These are phyloP conservation scores for Crithidia brevicula DNA, from an alignment of 208 protist genomes.

Conservation along the genomic window DNA sequence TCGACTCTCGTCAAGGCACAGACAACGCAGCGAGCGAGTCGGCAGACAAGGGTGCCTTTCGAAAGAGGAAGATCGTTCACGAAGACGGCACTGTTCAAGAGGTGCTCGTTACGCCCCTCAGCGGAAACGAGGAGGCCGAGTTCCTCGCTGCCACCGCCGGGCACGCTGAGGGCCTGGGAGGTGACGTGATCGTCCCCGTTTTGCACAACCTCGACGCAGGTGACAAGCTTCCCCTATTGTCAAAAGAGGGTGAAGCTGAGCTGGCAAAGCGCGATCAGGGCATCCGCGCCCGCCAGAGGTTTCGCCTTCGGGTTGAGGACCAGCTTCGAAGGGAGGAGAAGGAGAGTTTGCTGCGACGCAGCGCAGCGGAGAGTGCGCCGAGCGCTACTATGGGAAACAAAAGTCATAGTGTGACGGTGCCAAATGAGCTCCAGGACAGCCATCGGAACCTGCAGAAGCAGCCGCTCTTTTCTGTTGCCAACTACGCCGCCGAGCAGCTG, in stretches of 20 bases:
- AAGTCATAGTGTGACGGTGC: background rate
- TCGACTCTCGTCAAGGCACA: constrained; percentile 3
- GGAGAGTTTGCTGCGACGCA: constrained; percentile 20
- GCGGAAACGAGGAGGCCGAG: constrained; percentile 37
- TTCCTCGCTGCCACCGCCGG: constrained; percentile 26
- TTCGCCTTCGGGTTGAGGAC: constrained; percentile 24
- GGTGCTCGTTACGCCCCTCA: constrained; percentile 47
- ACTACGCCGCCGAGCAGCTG: constrained; percentile 83
- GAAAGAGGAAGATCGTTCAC: constrained; percentile 52
- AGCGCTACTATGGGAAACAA: background rate
- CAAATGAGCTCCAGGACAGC: constrained; percentile 19
- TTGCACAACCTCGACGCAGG: constrained; percentile 44
- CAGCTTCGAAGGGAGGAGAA: constrained; percentile 30
- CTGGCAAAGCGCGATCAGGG: constrained; percentile 42
- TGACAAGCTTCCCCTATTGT: constrained; percentile 54
- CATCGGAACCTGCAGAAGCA: constrained; percentile 24
- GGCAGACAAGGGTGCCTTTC: constrained; percentile 14
- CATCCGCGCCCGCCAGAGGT: constrained; percentile 19
- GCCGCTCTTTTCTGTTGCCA: constrained; percentile 71
- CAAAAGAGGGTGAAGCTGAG: constrained; percentile 36
- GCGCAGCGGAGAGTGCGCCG: background rate
- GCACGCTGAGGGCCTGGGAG: background rate
- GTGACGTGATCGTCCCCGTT: constrained; percentile 51
- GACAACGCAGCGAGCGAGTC: constrained; percentile 9
- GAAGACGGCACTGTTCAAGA: constrained; percentile 59